Conservation (phyloP, 148 eudicot genomes). For the Talinum fruticosum region DNA sequence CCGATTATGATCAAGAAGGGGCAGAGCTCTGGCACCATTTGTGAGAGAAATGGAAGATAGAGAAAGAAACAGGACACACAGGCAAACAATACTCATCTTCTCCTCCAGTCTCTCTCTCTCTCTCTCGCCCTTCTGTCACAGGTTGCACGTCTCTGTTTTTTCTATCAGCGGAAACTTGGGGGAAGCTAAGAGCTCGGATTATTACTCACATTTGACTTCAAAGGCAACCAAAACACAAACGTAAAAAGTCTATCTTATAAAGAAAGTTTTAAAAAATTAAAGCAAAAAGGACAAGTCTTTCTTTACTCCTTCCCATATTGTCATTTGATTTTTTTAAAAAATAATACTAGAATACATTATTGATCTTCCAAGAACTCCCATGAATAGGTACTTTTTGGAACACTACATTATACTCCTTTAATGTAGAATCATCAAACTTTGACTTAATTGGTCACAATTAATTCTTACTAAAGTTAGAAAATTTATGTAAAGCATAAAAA, state of each 20-base stretch:
- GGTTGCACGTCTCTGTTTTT: not conserved
- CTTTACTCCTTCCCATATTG: too few species aligned
- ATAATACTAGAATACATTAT: too few species aligned
- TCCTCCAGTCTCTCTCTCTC: not conserved
- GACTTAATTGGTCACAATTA: too few species aligned
- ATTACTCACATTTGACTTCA: not conserved
- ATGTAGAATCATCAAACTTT: too few species aligned
- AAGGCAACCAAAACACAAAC: not conserved
- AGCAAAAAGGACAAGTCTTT: too few species aligned
- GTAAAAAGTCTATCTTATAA: not conserved
- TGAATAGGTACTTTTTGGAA: too few species aligned
- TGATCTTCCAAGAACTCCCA: too few species aligned
- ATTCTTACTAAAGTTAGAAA: too few species aligned
- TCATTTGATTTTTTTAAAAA: too few species aligned
- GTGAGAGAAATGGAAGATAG: constrained; percentile 30
- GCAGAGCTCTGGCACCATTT: constrained; percentile 27
- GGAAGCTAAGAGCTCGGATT: not conserved
- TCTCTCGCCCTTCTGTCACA: not conserved
- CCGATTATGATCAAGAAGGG: constrained; percentile 21
- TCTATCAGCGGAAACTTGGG: not conserved
- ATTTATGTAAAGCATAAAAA: too few species aligned
- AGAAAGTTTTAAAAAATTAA: too few species aligned
- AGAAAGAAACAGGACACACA: constrained; percentile 29
- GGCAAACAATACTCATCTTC: constrained; percentile 12
- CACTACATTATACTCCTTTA: too few species aligned